Percentiles rank a stretch among this genome's conserved stretches.
Conservation (phyloP, 345 rosid genomes). For the Eucalyptus melliodora region DNA sequence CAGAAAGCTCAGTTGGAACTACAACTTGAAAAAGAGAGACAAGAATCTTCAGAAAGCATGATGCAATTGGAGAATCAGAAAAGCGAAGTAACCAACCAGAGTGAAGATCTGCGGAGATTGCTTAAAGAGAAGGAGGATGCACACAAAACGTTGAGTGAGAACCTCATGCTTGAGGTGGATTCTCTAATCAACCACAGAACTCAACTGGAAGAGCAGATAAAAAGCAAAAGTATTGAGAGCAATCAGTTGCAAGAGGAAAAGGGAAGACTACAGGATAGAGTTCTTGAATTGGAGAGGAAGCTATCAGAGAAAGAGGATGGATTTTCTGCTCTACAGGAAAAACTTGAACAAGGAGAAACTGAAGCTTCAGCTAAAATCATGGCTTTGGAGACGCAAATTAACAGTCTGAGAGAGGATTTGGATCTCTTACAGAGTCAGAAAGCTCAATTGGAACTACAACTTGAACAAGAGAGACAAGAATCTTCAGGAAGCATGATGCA, state of each 20-base stretch:
- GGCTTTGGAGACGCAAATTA: slow-evolving; percentile 21
- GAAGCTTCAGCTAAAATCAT: slow-evolving; percentile 22
- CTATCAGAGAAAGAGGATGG: slow-evolving; percentile 22
- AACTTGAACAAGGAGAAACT: neutral
- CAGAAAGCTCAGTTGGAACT: slow-evolving; percentile 24
- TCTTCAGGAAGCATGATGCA: slow-evolving; percentile 15
- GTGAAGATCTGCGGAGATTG: slow-evolving; percentile 33
- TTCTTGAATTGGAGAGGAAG: slow-evolving; percentile 18
- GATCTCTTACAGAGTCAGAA: slow-evolving; percentile 28
- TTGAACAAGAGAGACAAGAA: slow-evolving; percentile 43
- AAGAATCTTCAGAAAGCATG: slow-evolving; percentile 25
- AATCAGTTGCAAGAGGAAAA: slow-evolving; percentile 17
- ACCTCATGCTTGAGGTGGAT: slow-evolving; percentile 19
- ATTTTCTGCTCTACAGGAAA: slow-evolving; percentile 1
- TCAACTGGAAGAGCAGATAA: slow-evolving; percentile 31
- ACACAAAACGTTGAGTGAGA: slow-evolving; percentile 22
- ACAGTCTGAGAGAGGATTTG: slow-evolving; percentile 35
- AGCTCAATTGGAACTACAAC: slow-evolving; percentile 25
- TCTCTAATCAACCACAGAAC: slow-evolving; percentile 29
- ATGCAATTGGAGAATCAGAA: slow-evolving; percentile 27
- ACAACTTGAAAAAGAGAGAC: slow-evolving; percentile 42
- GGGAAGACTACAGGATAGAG: slow-evolving; percentile 11
- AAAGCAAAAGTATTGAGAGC: slow-evolving; percentile 15
- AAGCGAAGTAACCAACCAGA: slow-evolving; percentile 11
- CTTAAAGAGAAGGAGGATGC: slow-evolving; percentile 29